A percentile compares a stretch with the other conserved stretches of the same genome.
phyloP scores from a whole-genome alignment of 176 grass and related monocot genomes.

The Paspalum vaginatum region DNA sequence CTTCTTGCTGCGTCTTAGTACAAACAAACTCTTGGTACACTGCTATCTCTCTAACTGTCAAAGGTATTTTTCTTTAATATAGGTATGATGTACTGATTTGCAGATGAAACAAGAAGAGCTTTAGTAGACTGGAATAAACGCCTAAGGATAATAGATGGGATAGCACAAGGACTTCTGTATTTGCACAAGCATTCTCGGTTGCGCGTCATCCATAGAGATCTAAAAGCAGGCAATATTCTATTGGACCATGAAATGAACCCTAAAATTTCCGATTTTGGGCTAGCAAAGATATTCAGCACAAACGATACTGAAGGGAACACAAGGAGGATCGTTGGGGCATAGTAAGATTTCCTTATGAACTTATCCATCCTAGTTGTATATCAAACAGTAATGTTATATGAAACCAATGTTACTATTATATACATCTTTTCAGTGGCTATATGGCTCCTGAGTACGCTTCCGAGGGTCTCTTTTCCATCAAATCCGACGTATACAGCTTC shows the following conservation, averaged over 20 bases:
- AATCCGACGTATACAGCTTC: conserved; percentile 32
- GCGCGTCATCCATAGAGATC: not conserved
- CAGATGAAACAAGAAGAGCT: not conserved
- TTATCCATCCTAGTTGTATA: not conserved
- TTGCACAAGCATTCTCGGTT: not conserved
- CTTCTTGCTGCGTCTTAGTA: not conserved
- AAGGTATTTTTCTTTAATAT: no score
- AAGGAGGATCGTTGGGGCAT: not conserved
- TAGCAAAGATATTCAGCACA: not conserved
- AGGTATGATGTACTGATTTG: not conserved
- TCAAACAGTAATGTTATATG: not conserved
- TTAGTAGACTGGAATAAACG: not conserved
- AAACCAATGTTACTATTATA: not conserved
- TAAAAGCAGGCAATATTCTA: not conserved
- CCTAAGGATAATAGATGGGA: not conserved
- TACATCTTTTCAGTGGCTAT: not conserved
- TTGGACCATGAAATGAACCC: not conserved
- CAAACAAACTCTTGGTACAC: no score
- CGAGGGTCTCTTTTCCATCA: not conserved
- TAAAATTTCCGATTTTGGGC: conserved; percentile 5
- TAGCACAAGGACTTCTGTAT: not conserved
- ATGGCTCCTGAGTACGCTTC: not conserved
- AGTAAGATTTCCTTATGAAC: not conserved
- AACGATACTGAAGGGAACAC: not conserved
- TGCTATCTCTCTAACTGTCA: no score